phyloP scores from a whole-genome alignment of 176 grass and related monocot genomes.

The Musa beccarii region DNA sequence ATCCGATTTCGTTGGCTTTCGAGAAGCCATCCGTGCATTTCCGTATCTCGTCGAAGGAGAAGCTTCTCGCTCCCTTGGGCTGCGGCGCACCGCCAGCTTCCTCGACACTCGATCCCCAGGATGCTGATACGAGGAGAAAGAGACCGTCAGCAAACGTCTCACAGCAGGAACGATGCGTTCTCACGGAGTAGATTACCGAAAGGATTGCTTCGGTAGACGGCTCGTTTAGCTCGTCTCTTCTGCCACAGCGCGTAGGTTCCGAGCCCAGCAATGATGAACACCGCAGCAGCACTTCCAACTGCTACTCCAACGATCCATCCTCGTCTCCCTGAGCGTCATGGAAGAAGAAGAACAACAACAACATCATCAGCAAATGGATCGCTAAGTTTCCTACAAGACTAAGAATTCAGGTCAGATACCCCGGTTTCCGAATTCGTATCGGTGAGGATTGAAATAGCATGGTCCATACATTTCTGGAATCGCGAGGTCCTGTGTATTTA shows the following conservation, averaged over 20 bases:
- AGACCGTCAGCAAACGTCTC: too few species aligned
- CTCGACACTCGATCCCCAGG: slow-evolving; percentile 48
- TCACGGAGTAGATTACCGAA: slow-evolving; percentile 39
- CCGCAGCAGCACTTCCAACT: slow-evolving; percentile 28
- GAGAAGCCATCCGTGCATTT: slow-evolving; percentile 63
- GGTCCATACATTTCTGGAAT: slow-evolving; percentile 31
- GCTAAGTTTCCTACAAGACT: too few species aligned
- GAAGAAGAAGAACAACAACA: too few species aligned
- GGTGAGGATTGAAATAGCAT: slow-evolving; percentile 30
- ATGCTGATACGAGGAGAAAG: slow-evolving; percentile 29
- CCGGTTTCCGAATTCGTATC: slow-evolving; percentile 20
- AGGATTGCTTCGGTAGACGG: slow-evolving; percentile 56
- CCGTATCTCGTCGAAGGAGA: slow-evolving; percentile 68
- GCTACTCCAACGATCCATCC: slow-evolving; percentile 35
- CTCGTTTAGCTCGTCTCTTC: slow-evolving; percentile 46
- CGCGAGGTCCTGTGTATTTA: slow-evolving; percentile 34
- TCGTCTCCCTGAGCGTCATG: neutral
- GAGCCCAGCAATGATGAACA: slow-evolving; percentile 22
- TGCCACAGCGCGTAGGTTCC: slow-evolving; percentile 52
- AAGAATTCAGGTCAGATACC: slow-evolving; percentile 15
- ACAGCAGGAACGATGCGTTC: neutral
- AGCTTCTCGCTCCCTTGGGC: slow-evolving; percentile 66
- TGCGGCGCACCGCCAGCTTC: slow-evolving; percentile 55
- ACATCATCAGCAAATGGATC: too few species aligned
- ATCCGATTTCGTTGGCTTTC: slow-evolving; percentile 64